Conservation (phyloP, 1,284 basidiomycete species). For the Cutaneotrichosporon curvatum region DNA sequence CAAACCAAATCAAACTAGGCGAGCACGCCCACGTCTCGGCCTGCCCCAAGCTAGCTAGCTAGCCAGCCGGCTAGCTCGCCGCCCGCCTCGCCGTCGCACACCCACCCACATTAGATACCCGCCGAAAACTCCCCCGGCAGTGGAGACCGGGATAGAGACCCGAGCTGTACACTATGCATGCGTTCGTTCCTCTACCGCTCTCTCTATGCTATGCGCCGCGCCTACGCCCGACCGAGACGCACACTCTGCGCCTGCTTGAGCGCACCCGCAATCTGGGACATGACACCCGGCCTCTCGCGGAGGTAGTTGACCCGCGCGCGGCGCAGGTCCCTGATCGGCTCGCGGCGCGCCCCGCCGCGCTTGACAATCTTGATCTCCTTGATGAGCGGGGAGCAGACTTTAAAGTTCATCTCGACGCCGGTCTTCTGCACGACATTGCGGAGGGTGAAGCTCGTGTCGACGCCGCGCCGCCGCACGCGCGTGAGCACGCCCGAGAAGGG, state of each 20-base stretch:
- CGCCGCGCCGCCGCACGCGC: constrained; percentile 67
- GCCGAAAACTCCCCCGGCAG: no score
- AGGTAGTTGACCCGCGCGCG: constrained; percentile 43
- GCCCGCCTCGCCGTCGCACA: no score
- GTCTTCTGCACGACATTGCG: constrained; percentile 81
- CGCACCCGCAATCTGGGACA: constrained; percentile 40
- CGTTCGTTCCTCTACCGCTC: neutral
- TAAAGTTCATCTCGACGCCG: constrained; percentile 85
- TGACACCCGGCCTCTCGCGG: constrained; percentile 39
- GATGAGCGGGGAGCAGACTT: constrained; percentile 71
- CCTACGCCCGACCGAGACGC: no score
- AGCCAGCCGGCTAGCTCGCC: no score
- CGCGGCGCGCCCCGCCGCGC: constrained; percentile 32
- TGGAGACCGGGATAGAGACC: no score
- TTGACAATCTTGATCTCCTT: constrained; percentile 68
- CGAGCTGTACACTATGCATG: constrained; percentile 23
- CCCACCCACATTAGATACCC: no score
- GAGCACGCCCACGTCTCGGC: neutral
- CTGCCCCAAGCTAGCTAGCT: constrained; percentile 1
- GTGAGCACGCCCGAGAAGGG: constrained; percentile 80
- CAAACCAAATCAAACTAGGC: no score
- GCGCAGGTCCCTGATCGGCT: constrained; percentile 33
- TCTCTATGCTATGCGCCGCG: no score
- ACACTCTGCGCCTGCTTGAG: constrained; percentile 37
- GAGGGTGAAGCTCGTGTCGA: constrained; percentile 72